phyloP scores from a whole-genome alignment of 2,329 filamentous ascomycete species.

The Phoma sp. region DNA sequence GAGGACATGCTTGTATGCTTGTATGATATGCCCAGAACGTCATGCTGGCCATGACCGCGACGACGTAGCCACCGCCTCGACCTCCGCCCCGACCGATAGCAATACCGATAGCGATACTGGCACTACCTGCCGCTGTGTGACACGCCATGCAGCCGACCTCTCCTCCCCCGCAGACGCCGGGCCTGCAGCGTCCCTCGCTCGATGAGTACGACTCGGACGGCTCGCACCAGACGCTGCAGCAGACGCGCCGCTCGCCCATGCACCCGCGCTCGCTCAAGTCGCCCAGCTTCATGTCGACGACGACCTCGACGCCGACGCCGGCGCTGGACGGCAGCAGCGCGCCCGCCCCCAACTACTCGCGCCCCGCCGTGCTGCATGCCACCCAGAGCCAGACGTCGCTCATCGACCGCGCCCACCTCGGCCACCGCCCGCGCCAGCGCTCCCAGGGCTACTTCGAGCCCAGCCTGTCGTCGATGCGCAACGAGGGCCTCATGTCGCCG shows the following conservation, averaged over 20 bases:
- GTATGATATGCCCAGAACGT: slow-evolving; percentile 1
- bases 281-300: slow-evolving; percentile 24
- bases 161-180: slow-evolving; percentile 44
- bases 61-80: neutral
- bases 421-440: slow-evolving; percentile 70
- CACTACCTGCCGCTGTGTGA: neutral
- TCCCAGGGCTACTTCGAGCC: slow-evolving; percentile 80
- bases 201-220: slow-evolving; percentile 50
- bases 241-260: slow-evolving; percentile 47
- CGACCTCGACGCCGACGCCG: too few relatives aligned
- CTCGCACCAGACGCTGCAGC: slow-evolving; percentile 47
- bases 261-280: slow-evolving; percentile 33
- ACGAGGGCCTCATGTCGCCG: slow-evolving; percentile 8
- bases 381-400: slow-evolving; percentile 25
- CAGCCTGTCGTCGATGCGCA: slow-evolving; percentile 67
- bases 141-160: slow-evolving; percentile 41
- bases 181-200: slow-evolving; percentile 33
- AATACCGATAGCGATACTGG: neutral
- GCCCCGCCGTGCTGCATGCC: slow-evolving; percentile 48
- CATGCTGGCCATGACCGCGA: slow-evolving; percentile 16
- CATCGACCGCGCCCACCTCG: slow-evolving; percentile 33
- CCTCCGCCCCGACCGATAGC: neutral
- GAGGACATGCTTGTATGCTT: neutral
- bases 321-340: slow-evolving; percentile 17
- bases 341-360: slow-evolving; percentile 46